Conservation (phyloP, 1,284 basidiomycete species). For the Ceratobasidium theobromae region DNA sequence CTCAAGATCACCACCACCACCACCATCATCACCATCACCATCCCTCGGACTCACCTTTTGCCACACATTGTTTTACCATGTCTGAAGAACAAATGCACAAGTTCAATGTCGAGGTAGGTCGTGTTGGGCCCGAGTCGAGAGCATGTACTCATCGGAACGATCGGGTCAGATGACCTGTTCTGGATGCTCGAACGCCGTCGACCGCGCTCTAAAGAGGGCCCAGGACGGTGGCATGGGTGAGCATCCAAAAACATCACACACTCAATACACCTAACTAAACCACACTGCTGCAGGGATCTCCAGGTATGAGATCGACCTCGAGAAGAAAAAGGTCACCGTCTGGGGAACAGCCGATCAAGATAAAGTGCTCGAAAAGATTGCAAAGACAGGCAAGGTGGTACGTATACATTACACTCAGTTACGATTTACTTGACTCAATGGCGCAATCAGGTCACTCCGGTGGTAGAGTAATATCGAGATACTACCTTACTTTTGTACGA, state of each 20-base stretch:
- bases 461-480: not conserved
- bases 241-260: not conserved
- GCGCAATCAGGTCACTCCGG: not conserved
- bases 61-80: too few species aligned
- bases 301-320: conserved; percentile 62
- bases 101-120: conserved; percentile 28
- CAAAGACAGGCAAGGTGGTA: conserved; percentile 86
- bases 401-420: not conserved
- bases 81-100: conserved; percentile 15
- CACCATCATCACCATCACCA: not conserved
- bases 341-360: conserved; percentile 65
- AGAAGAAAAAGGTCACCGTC: conserved; percentile 71
- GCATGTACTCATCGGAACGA: not conserved
- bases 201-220: conserved; percentile 55
- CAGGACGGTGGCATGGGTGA: not conserved
- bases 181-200: conserved; percentile 80
- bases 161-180: conserved; percentile 78
- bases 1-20: not conserved
- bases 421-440: not conserved
- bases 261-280: not conserved
- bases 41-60: not conserved
- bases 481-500: too few species aligned
- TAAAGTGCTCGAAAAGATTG: conserved; percentile 68
- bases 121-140: conserved; percentile 6
- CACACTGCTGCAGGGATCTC: conserved; percentile 54